Conservation (phyloP, 2,329 filamentous ascomycete species). For the Mariannaea sp. region DNA sequence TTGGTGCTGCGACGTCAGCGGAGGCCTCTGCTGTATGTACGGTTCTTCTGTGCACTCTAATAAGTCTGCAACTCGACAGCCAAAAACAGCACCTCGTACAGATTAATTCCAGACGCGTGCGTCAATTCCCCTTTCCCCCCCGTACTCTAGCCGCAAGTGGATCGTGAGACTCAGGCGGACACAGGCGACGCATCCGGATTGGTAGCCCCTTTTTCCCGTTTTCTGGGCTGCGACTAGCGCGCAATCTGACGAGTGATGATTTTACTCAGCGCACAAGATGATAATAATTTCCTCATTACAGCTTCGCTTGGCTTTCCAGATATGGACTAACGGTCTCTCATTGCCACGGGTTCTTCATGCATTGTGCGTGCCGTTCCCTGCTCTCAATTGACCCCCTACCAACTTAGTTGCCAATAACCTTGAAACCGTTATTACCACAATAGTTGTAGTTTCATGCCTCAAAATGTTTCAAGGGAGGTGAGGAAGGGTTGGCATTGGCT, state of each 20-base stretch:
- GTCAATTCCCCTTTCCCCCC: background rate
- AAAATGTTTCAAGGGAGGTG: background rate
- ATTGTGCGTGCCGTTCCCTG: no score
- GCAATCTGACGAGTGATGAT: background rate
- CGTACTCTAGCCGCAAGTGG: background rate
- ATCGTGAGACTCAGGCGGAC: background rate
- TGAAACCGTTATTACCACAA: background rate
- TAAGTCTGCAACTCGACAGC: no score
- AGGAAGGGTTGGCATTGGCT: background rate
- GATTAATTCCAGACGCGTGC: background rate
- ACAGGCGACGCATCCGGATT: background rate
- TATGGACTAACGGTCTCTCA: background rate
- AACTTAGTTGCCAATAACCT: no score
- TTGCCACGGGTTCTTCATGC: background rate
- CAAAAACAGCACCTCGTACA: no score
- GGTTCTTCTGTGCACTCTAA: no score
- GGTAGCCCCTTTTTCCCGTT: conserved; percentile 7
- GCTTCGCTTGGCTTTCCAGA: background rate
- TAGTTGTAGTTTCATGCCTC: background rate
- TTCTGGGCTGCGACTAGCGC: conserved; percentile 1
- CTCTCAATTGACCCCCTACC: no score
- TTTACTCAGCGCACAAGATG: background rate
- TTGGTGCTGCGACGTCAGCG: no score
- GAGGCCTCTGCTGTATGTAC: no score
- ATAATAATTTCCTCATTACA: background rate